phyloP scores from a whole-genome alignment of 2,329 filamentous ascomycete species.

The Hymenoscyphus fraxineus region DNA sequence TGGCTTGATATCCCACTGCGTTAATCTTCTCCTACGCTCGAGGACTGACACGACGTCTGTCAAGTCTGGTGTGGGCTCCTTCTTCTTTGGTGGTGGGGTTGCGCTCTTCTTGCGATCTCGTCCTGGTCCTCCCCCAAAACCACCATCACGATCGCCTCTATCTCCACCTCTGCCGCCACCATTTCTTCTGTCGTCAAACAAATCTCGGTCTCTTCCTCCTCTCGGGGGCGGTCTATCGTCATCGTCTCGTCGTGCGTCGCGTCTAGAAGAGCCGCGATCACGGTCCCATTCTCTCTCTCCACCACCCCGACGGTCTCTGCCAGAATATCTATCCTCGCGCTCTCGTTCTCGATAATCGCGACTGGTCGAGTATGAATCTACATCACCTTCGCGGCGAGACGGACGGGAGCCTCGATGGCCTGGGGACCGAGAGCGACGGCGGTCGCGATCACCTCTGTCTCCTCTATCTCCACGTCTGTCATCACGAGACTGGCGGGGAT shows the following conservation, averaged over 20 bases:
- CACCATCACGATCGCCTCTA: constrained; percentile 42
- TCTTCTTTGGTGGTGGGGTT: constrained; percentile 80
- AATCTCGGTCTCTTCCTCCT: constrained; percentile 50
- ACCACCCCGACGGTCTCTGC: constrained; percentile 56
- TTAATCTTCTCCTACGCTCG: constrained; percentile 85
- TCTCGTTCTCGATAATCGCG: constrained; percentile 90
- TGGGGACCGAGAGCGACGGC: constrained; percentile 83
- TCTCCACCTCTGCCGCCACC: constrained; percentile 52
- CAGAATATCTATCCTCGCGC: constrained; percentile 85
- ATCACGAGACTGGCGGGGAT: constrained; percentile 35
- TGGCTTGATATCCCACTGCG: constrained; percentile 99
- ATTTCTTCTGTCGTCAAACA: constrained; percentile 57
- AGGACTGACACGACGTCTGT: constrained; percentile 79
- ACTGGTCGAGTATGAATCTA: constrained; percentile 88
- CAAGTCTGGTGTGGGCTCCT: constrained; percentile 92
- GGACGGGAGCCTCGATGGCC: constrained; percentile 64
- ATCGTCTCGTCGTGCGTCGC: constrained; percentile 63
- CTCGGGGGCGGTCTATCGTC: constrained; percentile 50
- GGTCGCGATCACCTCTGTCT: constrained; percentile 50
- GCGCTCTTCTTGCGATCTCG: constrained; percentile 59
- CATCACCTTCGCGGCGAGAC: constrained; percentile 67
- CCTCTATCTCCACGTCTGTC: constrained; percentile 44
- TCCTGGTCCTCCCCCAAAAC: constrained; percentile 47
- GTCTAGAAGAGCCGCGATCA: constrained; percentile 59
- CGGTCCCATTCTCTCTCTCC: constrained; percentile 76